These are phyloP conservation scores for Dicorynia guianensis DNA, from an alignment of 306 rosid species.

Conservation along the genomic window DNA sequence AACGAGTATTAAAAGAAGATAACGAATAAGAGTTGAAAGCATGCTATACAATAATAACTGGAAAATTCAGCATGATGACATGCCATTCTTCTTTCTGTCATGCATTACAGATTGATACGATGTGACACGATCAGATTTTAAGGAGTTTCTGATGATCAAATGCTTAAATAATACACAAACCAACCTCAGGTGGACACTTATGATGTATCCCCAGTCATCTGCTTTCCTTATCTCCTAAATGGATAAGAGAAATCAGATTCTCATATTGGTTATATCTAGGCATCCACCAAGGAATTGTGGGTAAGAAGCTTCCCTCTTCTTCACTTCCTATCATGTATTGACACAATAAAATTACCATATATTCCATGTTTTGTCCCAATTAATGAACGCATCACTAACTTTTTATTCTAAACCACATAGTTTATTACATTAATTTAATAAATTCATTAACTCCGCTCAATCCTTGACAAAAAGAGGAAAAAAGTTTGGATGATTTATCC, in stretches of 20 bases:
- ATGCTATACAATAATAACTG: background rate
- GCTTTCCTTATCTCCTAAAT: background rate
- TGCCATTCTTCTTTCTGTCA: background rate
- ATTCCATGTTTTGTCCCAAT: background rate
- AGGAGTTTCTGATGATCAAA: background rate
- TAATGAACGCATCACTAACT: background rate
- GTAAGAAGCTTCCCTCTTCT: background rate
- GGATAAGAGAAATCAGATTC: background rate
- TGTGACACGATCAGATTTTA: background rate
- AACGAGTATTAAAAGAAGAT: conserved; percentile 17
- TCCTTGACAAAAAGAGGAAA: too few relatives aligned
- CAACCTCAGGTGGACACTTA: background rate
- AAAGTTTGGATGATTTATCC: too few relatives aligned
- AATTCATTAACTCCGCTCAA: too few relatives aligned
- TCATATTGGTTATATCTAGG: background rate
- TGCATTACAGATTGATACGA: background rate
- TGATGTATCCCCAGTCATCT: too few relatives aligned
- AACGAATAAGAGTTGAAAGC: background rate
- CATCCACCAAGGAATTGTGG: background rate
- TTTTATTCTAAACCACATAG: background rate
- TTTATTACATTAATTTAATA: too few relatives aligned
- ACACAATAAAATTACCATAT: conserved; percentile 3
- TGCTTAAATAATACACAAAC: background rate
- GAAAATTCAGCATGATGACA: background rate
- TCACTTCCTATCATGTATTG: background rate